phyloP scores from a whole-genome alignment of 345 rosid genomes.

The Crucihimalaya himalaica region DNA sequence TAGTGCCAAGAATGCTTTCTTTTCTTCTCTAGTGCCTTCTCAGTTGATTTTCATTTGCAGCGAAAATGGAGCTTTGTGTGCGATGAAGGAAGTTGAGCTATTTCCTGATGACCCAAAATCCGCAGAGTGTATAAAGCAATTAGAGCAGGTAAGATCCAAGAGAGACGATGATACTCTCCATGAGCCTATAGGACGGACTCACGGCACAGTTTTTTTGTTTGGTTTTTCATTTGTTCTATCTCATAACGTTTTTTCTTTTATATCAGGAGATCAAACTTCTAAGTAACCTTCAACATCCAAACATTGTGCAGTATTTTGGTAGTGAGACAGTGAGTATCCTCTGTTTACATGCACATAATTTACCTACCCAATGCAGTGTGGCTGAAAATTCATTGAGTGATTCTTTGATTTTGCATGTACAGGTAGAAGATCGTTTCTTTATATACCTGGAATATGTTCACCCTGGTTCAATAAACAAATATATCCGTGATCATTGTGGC shows the following conservation, averaged over 20 bases:
- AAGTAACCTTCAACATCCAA: conserved; percentile 89
- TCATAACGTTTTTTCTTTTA: conserved; percentile 1
- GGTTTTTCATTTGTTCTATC: conserved; percentile 6
- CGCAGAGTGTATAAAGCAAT: conserved; percentile 77
- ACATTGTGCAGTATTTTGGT: conserved; percentile 97
- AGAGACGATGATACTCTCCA: not conserved
- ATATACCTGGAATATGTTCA: conserved; percentile 94
- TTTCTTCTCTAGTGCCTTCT: conserved; percentile 16
- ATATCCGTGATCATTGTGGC: conserved; percentile 81
- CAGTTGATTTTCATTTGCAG: conserved; percentile 45
- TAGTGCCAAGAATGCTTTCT: not conserved
- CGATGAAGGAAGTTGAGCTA: conserved; percentile 95
- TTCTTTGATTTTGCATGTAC: conserved; percentile 28
- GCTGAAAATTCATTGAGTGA: conserved; percentile 2
- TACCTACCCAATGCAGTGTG: not conserved
- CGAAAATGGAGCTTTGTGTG: conserved; percentile 95
- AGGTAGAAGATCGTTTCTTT: conserved; percentile 84
- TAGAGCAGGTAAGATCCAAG: conserved; percentile 66
- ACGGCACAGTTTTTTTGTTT: not conserved
- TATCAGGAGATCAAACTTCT: conserved; percentile 91
- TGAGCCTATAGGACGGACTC: not conserved
- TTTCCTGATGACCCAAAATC: conserved; percentile 93
- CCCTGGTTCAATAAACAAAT: conserved; percentile 94
- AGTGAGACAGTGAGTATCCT: conserved; percentile 86
- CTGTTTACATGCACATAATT: conserved; percentile 16